A percentile compares a stretch with the other conserved stretches of the same genome.
These are phyloP conservation scores for Camptophora hylomeconis DNA, from an alignment of 2,329 filamentous ascomycete genomes.

Conservation along the genomic window DNA sequence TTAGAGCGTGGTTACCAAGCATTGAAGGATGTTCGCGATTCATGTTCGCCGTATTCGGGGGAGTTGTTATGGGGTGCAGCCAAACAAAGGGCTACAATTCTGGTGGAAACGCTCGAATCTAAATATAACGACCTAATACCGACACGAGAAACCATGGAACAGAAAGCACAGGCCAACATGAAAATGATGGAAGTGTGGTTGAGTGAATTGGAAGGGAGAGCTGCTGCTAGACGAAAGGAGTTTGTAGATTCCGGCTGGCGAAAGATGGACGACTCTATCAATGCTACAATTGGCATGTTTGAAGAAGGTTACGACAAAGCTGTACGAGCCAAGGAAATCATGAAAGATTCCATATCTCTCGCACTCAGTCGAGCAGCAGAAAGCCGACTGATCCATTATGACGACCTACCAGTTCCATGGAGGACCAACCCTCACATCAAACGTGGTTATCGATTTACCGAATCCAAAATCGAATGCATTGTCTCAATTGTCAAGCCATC, in stretches of 20 bases:
- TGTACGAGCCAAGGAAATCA: constrained; percentile 63
- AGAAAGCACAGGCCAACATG: constrained; percentile 81
- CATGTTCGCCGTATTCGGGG: constrained; percentile 70
- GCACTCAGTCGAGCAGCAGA: constrained; percentile 65
- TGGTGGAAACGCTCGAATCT: constrained; percentile 83
- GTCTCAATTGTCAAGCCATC: constrained; percentile 70
- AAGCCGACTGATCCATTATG: constrained; percentile 72
- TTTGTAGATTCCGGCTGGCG: constrained; percentile 68
- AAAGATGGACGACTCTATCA: constrained; percentile 67
- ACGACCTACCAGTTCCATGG: constrained; percentile 86
- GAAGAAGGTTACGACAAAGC: constrained; percentile 73
- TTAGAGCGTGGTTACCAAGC: constrained; percentile 77
- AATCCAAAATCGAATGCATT: constrained; percentile 81
- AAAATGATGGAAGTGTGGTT: constrained; percentile 76
- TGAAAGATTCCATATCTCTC: constrained; percentile 73
- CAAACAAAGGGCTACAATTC: constrained; percentile 66
- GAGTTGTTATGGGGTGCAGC: constrained; percentile 73
- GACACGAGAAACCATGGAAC: constrained; percentile 74
- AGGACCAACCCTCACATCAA: constrained; percentile 87
- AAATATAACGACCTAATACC: constrained; percentile 77
- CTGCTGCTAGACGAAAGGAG: constrained; percentile 65
- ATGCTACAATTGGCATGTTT: constrained; percentile 60
- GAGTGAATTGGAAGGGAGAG: constrained; percentile 69
- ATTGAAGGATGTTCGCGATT: constrained; percentile 70
- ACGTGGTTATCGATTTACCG: constrained; percentile 83